Conservation (phyloP, 768 basidiomycete species). For the Lentinula lateritia region DNA sequence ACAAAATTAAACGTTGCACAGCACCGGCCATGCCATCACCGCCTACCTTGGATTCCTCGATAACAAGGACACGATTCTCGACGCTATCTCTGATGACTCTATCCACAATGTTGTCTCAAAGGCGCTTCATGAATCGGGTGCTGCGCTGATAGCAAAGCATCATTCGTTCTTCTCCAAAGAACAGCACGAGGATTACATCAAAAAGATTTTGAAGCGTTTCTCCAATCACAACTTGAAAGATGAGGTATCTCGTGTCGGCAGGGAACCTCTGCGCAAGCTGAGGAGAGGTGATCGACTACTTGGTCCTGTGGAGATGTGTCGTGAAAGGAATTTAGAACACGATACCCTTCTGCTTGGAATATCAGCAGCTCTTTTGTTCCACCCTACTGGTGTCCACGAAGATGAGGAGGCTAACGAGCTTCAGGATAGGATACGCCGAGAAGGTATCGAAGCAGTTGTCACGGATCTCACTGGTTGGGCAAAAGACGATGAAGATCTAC, state of each 20-base stretch:
- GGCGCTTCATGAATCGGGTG: conserved; percentile 31
- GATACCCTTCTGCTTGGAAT: conserved; percentile 26
- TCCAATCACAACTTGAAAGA: conserved; percentile 29
- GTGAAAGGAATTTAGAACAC: conserved; percentile 21
- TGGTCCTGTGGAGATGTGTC: conserved; percentile 29
- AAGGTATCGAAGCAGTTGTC: conserved; percentile 5
- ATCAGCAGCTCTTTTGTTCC: conserved; percentile 7
- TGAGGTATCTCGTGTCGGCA: conserved; percentile 28
- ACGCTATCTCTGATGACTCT: conserved; percentile 23
- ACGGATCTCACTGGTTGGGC: conserved; percentile 3
- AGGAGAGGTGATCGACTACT: conserved; percentile 27
- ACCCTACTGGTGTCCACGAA: not conserved
- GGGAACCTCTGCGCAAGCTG: conserved; percentile 35
- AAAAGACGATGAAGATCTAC: not conserved
- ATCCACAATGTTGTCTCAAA: conserved; percentile 21
- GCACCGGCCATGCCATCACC: conserved; percentile 28
- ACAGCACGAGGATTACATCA: conserved; percentile 22
- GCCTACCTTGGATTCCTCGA: conserved; percentile 33
- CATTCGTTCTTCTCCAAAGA: conserved; percentile 8
- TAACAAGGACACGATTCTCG: conserved; percentile 23
- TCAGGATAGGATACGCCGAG: not conserved
- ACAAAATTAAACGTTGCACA: not conserved
- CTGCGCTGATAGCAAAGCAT: conserved; percentile 26
- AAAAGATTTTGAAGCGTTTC: conserved; percentile 27
- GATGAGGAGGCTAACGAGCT: conserved; percentile 7